Evolutionary conservation across 2,329 filamentous ascomycete genomes (phyloP).

Genomic region (Exophiala sp.): DNA sequence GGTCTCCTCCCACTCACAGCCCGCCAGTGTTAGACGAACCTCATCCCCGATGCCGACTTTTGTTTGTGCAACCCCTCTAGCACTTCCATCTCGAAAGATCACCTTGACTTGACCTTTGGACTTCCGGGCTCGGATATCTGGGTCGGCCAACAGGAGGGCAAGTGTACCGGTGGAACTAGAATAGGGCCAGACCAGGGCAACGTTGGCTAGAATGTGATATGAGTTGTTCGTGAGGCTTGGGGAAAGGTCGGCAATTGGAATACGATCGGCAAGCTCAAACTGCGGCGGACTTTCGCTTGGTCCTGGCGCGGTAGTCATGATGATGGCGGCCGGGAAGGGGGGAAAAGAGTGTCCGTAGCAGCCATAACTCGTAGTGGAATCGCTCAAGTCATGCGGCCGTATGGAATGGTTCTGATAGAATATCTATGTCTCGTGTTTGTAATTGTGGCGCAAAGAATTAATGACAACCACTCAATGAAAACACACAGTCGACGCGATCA

Average conservation of each 20-base stretch:
- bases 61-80: conserved; percentile 63
- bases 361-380: conserved; percentile 12
- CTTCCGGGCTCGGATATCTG: conserved; percentile 75
- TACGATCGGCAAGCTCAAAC: conserved; percentile 9
- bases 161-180: conserved; percentile 71
- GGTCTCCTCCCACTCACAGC: conserved; percentile 61
- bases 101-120: conserved; percentile 77
- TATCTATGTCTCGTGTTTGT: conserved; percentile 4
- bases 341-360: neutral
- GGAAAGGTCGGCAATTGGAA: conserved; percentile 39
- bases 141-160: conserved; percentile 78
- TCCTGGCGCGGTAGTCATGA: conserved; percentile 18
- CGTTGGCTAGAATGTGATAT: conserved; percentile 60
- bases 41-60: conserved; percentile 75
- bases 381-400: neutral
- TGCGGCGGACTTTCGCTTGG: conserved; percentile 2
- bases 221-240: conserved; percentile 33
- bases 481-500: conserved; percentile 10
- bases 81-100: conserved; percentile 67
- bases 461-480: conserved; percentile 12
- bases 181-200: conserved; percentile 90
- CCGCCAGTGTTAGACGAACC: conserved; percentile 65
- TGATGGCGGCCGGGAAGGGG: neutral
- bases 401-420: conserved; percentile 5
- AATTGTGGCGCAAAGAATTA: conserved; percentile 4